phyloP scores from a whole-genome alignment of 352 stramenopile species.

The Phytophthora brassicae region DNA sequence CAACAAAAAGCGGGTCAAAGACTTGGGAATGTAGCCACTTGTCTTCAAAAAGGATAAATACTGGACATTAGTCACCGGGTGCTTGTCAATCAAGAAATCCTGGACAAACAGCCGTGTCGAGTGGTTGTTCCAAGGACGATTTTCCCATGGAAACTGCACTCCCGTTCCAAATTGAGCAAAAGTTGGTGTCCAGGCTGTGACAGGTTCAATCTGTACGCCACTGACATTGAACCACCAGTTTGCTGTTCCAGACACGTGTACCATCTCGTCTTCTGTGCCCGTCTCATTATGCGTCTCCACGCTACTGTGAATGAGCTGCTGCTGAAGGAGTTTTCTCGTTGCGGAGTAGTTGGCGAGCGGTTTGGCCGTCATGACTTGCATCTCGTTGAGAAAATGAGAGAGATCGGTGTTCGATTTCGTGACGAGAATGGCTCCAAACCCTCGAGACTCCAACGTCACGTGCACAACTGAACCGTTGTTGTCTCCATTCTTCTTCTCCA shows the following conservation, averaged over 20 bases:
- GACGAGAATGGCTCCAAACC: slow-evolving; percentile 62
- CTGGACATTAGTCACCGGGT: slow-evolving; percentile 79
- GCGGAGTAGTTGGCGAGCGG: slow-evolving; percentile 53
- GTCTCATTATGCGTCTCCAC: neutral
- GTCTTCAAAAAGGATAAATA: slow-evolving; percentile 56
- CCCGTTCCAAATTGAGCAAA: slow-evolving; percentile 57
- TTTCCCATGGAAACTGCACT: slow-evolving; percentile 86
- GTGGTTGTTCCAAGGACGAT: slow-evolving; percentile 80
- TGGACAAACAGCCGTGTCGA: slow-evolving; percentile 57
- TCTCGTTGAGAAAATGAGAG: slow-evolving; percentile 45
- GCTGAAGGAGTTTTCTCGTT: slow-evolving; percentile 38
- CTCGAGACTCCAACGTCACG: slow-evolving; percentile 53
- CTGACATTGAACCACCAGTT: slow-evolving; percentile 84
- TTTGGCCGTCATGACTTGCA: slow-evolving; percentile 48
- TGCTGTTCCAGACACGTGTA: slow-evolving; percentile 40
- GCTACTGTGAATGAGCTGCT: slow-evolving; percentile 30
- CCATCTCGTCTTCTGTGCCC: slow-evolving; percentile 37
- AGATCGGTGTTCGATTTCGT: slow-evolving; percentile 29
- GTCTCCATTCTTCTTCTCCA: slow-evolving; percentile 21
- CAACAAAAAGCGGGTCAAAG: slow-evolving; percentile 64
- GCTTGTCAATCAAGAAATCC: slow-evolving; percentile 72
- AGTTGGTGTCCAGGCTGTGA: slow-evolving; percentile 65
- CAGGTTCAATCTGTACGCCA: slow-evolving; percentile 81
- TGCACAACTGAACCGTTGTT: slow-evolving; percentile 10
- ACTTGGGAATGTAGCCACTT: slow-evolving; percentile 58